Conservation (phyloP, 2,329 filamentous ascomycete genomes). For the Hirsutella rhossiliensis region DNA sequence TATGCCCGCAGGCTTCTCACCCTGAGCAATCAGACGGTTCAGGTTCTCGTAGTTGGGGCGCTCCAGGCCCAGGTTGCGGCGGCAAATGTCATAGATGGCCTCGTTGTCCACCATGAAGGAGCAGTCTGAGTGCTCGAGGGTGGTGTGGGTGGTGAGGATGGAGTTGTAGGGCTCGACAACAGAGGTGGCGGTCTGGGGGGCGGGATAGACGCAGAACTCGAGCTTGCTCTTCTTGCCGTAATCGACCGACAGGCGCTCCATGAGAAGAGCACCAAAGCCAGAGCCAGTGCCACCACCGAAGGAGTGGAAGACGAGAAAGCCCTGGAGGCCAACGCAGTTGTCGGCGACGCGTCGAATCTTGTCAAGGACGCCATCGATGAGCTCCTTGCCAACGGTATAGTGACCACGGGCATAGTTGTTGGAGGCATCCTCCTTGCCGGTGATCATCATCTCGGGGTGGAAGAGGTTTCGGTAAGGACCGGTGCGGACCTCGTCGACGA, state of each 20-base stretch:
- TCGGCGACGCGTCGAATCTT: constrained; percentile 96
- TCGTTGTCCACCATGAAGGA: constrained; percentile 99
- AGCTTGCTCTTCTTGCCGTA: constrained; percentile 99
- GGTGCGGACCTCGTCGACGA: constrained; percentile 97
- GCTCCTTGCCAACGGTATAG: constrained; percentile 99
- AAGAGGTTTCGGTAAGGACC: constrained; percentile 93
- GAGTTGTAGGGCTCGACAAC: constrained; percentile 99
- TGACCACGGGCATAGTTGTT: constrained; percentile 99
- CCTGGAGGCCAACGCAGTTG: constrained; percentile 95
- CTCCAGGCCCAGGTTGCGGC: constrained; percentile 92
- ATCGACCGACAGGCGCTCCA: constrained; percentile 98
- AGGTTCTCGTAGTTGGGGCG: constrained; percentile 98
- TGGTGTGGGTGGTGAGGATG: constrained; percentile 97
- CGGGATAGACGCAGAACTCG: constrained; percentile 98
- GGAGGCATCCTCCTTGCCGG: constrained; percentile 98
- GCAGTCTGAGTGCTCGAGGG: constrained; percentile 98
- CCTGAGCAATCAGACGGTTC: constrained; percentile 96
- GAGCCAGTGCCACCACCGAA: constrained; percentile 98
- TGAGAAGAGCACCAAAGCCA: constrained; percentile 93
- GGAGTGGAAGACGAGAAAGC: constrained; percentile 99
- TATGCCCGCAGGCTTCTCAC: constrained; percentile 30
- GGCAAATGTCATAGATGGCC: constrained; percentile 99
- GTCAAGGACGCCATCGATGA: constrained; percentile 96
- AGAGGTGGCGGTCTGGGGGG: constrained; percentile 90
- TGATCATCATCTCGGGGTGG: constrained; percentile 99